Evolutionary conservation across 768 basidiomycete species (phyloP).

Genomic region (Leucocoprinus sp.): DNA sequence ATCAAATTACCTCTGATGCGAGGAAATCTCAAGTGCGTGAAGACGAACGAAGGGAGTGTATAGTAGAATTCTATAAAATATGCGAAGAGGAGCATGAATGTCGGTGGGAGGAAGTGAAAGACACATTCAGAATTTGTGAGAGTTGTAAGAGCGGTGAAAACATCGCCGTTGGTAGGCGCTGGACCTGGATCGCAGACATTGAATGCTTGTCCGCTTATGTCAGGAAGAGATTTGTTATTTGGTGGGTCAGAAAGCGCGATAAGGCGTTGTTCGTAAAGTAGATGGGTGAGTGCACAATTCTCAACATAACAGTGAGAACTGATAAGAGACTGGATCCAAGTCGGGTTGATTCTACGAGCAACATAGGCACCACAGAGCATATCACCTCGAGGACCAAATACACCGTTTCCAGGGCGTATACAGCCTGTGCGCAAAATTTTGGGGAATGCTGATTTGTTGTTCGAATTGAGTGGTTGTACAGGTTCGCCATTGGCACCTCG

Average conservation of each 20-base stretch:
- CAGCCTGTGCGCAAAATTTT: slow-evolving; percentile 55
- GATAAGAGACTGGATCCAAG: slow-evolving; percentile 50
- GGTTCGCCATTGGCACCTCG: slow-evolving; percentile 27
- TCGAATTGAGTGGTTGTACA: slow-evolving; percentile 17
- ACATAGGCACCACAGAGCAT: slow-evolving; percentile 60
- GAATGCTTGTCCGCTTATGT: slow-evolving; percentile 71
- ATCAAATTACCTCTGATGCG: slow-evolving; percentile 39
- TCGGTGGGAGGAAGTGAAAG: slow-evolving; percentile 52
- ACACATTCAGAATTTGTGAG: slow-evolving; percentile 48
- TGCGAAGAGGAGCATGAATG: slow-evolving; percentile 56
- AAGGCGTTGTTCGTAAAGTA: slow-evolving; percentile 66
- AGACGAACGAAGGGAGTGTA: slow-evolving; percentile 17
- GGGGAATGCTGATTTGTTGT: neutral
- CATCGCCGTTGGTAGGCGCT: slow-evolving; percentile 54
- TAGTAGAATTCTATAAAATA: slow-evolving; percentile 51
- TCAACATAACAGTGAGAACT: slow-evolving; percentile 70
- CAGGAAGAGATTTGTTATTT: slow-evolving; percentile 31
- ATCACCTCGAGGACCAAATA: slow-evolving; percentile 73
- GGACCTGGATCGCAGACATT: slow-evolving; percentile 58
- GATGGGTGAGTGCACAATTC: slow-evolving; percentile 64
- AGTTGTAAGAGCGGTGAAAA: slow-evolving; percentile 44
- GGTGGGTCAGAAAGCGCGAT: slow-evolving; percentile 43
- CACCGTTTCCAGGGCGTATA: slow-evolving; percentile 70
- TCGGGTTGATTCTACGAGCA: slow-evolving; percentile 47
- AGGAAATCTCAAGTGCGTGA: slow-evolving; percentile 33